Evolutionary conservation across 2,329 filamentous ascomycete species (phyloP).

Genomic region (Xylaria sp.): DNA sequence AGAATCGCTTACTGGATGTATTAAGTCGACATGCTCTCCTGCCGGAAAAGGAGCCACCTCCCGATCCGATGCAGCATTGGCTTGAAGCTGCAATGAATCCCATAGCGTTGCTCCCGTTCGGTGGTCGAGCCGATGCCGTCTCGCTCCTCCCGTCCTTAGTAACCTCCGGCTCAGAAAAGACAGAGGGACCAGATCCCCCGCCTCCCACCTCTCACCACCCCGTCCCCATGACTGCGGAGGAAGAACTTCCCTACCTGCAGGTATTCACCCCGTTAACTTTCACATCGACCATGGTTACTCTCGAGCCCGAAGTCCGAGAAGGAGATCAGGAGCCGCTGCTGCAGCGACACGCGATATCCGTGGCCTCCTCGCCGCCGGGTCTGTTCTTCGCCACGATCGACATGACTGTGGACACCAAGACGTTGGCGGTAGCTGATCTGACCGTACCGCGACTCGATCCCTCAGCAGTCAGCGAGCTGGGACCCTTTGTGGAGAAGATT

Average conservation of each 20-base stretch:
- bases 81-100: slow-evolving; percentile 63
- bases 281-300: slow-evolving; percentile 62
- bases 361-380: slow-evolving; percentile 60
- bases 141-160: slow-evolving; percentile 44
- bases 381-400: slow-evolving; percentile 69
- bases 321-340: slow-evolving; percentile 48
- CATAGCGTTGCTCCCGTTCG: slow-evolving; percentile 63
- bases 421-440: slow-evolving; percentile 63
- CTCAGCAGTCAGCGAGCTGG: slow-evolving; percentile 68
- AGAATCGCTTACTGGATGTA: slow-evolving; percentile 55
- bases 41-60: slow-evolving; percentile 47
- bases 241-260: slow-evolving; percentile 76
- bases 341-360: slow-evolving; percentile 67
- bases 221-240: slow-evolving; percentile 67
- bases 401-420: slow-evolving; percentile 67
- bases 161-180: slow-evolving; percentile 39
- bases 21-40: slow-evolving; percentile 57
- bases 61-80: slow-evolving; percentile 54
- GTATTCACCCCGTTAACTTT: slow-evolving; percentile 76
- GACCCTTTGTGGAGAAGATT: slow-evolving; percentile 61
- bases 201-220: slow-evolving; percentile 72
- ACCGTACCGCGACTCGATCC: slow-evolving; percentile 66
- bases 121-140: slow-evolving; percentile 51
- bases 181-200: slow-evolving; percentile 50
- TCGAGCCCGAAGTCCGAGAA: slow-evolving; percentile 51